Evolutionary conservation across 768 basidiomycete species (phyloP).

Genomic region (Agrocybe praecox): DNA sequence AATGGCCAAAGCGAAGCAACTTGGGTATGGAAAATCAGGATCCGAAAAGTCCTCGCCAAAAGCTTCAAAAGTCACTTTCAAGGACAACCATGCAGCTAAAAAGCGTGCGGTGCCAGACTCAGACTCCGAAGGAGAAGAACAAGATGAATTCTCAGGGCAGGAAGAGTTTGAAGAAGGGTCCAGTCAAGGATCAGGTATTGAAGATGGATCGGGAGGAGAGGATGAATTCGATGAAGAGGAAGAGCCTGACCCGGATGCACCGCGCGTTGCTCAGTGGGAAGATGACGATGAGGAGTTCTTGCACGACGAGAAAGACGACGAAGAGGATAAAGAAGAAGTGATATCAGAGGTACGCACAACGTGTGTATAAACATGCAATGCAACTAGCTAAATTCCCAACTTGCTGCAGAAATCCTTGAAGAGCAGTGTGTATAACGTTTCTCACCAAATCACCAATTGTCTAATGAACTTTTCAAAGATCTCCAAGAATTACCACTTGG

Average conservation of each 20-base stretch:
- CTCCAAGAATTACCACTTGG: conserved; percentile 65
- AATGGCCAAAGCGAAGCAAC: no score
- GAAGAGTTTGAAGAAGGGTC: conserved; percentile 23
- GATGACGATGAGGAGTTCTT: conserved; percentile 30
- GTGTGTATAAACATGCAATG: neutral
- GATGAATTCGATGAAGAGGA: conserved; percentile 33
- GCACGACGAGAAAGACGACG: conserved; percentile 14
- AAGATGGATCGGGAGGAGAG: conserved; percentile 28
- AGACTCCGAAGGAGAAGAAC: neutral
- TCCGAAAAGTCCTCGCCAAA: neutral
- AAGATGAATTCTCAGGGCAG: conserved; percentile 19
- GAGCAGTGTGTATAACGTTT: conserved; percentile 20
- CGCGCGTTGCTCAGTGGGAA: conserved; percentile 63
- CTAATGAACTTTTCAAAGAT: conserved; percentile 36
- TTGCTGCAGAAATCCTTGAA: conserved; percentile 24
- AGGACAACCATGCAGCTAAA: neutral
- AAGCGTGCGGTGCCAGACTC: neutral
- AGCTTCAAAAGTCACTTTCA: neutral
- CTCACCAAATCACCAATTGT: neutral
- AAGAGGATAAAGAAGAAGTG: conserved; percentile 12
- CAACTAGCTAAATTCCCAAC: neutral
- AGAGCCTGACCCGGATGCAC: conserved; percentile 49
- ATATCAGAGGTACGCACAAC: conserved; percentile 14
- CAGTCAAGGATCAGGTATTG: conserved; percentile 13
- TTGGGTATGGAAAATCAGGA: neutral